Conservation (phyloP, 2,329 filamentous ascomycete genomes). For the Cladorrhinum sp. region DNA sequence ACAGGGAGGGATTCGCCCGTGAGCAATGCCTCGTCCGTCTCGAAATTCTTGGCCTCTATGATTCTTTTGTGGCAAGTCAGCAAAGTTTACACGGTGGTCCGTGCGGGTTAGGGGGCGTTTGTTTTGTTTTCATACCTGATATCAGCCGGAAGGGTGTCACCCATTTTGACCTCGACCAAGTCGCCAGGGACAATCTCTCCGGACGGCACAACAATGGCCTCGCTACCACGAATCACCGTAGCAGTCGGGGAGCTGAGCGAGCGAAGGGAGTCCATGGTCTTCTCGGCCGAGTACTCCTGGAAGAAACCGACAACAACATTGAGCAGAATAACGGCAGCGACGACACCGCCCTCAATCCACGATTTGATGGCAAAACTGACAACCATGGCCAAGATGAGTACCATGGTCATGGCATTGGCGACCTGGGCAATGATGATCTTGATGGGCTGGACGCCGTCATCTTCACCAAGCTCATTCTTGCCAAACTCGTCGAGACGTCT, state of each 20-base stretch:
- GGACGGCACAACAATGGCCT: constrained; percentile 53
- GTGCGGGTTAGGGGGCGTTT: neutral
- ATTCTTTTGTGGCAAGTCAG: constrained; percentile 36
- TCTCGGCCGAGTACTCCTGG: constrained; percentile 60
- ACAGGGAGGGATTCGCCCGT: constrained; percentile 72
- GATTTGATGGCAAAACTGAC: constrained; percentile 64
- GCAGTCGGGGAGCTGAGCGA: constrained; percentile 58
- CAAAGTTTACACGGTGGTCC: neutral
- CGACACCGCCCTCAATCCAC: constrained; percentile 66
- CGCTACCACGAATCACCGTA: constrained; percentile 54
- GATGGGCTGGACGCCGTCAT: constrained; percentile 64
- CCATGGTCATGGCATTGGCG: constrained; percentile 74
- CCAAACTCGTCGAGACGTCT: constrained; percentile 59
- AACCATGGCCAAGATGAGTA: constrained; percentile 72
- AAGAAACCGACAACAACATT: constrained; percentile 64
- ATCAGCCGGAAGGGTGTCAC: constrained; percentile 73
- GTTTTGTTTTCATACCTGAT: constrained; percentile 55
- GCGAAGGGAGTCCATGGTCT: constrained; percentile 61
- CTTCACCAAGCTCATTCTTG: constrained; percentile 68
- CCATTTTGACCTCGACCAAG: constrained; percentile 64
- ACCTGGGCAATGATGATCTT: constrained; percentile 72
- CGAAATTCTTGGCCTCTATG: constrained; percentile 67
- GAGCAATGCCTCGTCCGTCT: constrained; percentile 71
- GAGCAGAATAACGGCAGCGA: constrained; percentile 64
- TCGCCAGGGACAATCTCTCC: constrained; percentile 71